Evolutionary conservation across 768 basidiomycete species (phyloP), one percentile per base, ranked within the genome.

Genomic region (Leccinum broughii): DNA sequence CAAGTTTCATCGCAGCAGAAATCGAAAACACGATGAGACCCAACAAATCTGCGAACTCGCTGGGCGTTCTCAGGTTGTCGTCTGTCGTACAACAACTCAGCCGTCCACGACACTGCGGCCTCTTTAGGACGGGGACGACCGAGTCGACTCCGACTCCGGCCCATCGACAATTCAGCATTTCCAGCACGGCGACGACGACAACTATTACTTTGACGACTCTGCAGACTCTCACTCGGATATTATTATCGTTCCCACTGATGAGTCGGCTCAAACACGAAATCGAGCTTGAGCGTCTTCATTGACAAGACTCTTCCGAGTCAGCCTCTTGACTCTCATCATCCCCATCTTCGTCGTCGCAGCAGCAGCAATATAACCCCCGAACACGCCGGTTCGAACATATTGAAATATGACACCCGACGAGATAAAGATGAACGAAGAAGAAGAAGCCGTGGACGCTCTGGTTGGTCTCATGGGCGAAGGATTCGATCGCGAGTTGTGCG

Each of bases 401-500:
- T 5, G 13, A 65, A 20, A 66, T 4, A 20, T 63, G 46, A 28
- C 51, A 5, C 67, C 63, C 11, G 72, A 72, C 56, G 66, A 68
- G 15, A 15, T 53, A 5, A 62, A 57, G 51, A n/a, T 41, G 44
- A 44, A 10, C 10, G 44, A 44, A 20, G 77, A 79, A 49, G 72
- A 70, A 14, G 68, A 71, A 30, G 66, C 66, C 32, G 70, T 82
- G 10, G 72, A 72, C 5, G 62, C 71, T 51, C 59, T 82, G 54
- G 72, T 64, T 11, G 59, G 70, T 2, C 66, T 82, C 64, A 78
- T 81, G 77, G 78, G 72, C 20, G 72, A 70, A n/a, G 70, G 60
- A 8, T 65, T 76, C 51, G 81, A 83, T 57, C 71, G 71, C 10
- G 79, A 81, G 34, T 82, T 22, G 84, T 80, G 7, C 81, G 81